Conservation (phyloP, 2,329 filamentous ascomycete genomes). For the Botrytis fragariae region DNA sequence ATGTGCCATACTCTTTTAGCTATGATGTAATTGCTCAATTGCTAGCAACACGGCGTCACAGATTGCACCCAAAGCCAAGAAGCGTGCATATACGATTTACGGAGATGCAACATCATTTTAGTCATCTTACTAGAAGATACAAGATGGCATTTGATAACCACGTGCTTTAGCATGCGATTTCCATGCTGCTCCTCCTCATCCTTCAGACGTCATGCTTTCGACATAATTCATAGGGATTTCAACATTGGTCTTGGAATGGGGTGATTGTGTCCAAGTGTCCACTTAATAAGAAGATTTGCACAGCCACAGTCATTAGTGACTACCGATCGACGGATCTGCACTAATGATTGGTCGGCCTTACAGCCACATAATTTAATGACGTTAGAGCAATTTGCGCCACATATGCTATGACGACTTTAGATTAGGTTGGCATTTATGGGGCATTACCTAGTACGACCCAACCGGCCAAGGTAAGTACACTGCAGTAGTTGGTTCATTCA, state of each 20-base stretch:
- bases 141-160: not conserved
- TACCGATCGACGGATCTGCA: not conserved
- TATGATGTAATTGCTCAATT: not conserved
- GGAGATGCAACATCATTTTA: not conserved
- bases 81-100: not conserved
- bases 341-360: slow-evolving; percentile 7
- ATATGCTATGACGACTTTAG: slow-evolving; percentile 15
- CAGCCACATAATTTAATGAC: slow-evolving; percentile 1
- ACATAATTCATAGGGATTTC: not conserved
- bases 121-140: not conserved
- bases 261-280: not conserved
- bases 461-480: no score
- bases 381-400: not conserved
- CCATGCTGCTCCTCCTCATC: not conserved
- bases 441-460: not conserved
- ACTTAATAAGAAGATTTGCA: not conserved
- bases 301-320: not conserved
- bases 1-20: not conserved
- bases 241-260: not conserved
- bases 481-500: no score
- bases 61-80: not conserved
- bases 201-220: slow-evolving; percentile 7
- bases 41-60: not conserved
- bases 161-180: not conserved
- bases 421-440: not conserved